Evolutionary conservation across 2,329 filamentous ascomycete genomes (phyloP).

Genomic region (Fusarium ambrosium): DNA sequence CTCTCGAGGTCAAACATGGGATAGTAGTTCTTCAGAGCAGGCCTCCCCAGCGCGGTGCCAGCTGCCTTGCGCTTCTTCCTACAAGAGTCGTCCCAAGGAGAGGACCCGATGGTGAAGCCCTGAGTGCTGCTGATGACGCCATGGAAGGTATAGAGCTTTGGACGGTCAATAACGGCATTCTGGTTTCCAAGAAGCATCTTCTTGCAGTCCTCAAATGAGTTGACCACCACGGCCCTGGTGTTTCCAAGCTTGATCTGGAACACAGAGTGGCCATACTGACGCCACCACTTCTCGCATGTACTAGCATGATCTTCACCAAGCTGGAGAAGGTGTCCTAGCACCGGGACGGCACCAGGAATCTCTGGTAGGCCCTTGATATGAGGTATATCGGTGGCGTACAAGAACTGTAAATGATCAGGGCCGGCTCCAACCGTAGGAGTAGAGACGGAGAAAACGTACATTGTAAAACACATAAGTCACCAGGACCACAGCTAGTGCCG

Average conservation of each 20-base stretch:
- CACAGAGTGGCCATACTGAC: constrained; percentile 56
- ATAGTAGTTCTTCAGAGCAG: constrained; percentile 61
- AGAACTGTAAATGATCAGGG: constrained; percentile 48
- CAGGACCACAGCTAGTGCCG: not conserved
- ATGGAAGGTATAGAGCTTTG: constrained; percentile 84
- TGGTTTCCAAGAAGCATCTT: constrained; percentile 84
- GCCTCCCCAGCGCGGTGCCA: constrained; percentile 74
- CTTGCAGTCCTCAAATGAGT: constrained; percentile 80
- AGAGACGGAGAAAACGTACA: not conserved
- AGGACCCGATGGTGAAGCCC: constrained; percentile 85
- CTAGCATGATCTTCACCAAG: constrained; percentile 69
- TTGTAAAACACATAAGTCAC: not conserved
- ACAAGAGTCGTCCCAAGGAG: constrained; percentile 85
- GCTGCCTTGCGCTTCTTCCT: constrained; percentile 82
- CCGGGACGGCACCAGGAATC: constrained; percentile 67
- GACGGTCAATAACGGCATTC: constrained; percentile 80
- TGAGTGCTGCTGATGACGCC: constrained; percentile 81
- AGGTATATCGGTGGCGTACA: constrained; percentile 63
- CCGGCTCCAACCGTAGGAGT: not conserved
- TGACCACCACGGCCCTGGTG: constrained; percentile 60
- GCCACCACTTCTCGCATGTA: constrained; percentile 62
- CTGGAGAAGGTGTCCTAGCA: constrained; percentile 74
- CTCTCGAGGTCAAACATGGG: constrained; percentile 68
- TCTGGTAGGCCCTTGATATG: constrained; percentile 73
- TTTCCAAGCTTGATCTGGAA: constrained; percentile 63